Evolutionary conservation across 176 grass and related monocot species (phyloP).

Genomic region (Oryza glaberrima): DNA sequence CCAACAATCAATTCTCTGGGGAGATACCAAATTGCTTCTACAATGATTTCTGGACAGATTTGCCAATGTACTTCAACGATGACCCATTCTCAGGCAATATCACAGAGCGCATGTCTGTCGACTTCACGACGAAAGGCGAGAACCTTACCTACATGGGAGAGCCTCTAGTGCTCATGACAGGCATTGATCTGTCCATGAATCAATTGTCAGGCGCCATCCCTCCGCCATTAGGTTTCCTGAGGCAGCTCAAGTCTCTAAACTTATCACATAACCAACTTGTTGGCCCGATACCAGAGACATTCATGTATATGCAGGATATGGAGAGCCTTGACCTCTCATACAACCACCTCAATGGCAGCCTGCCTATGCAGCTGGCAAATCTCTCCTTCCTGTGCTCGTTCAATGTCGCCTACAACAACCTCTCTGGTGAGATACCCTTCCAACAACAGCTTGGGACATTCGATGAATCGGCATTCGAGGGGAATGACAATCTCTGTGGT

Average conservation of each 20-base stretch:
- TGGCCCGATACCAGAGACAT: slow-evolving; percentile 33
- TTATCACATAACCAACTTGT: slow-evolving; percentile 37
- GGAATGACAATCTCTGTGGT: neutral
- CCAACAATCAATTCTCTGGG: neutral
- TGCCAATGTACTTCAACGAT: neutral
- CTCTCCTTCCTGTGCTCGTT: slow-evolving; percentile 26
- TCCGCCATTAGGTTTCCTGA: neutral
- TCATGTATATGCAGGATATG: slow-evolving; percentile 11
- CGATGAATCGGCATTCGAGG: neutral
- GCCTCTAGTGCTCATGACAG: neutral
- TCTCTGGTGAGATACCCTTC: slow-evolving; percentile 14
- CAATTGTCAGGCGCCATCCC: slow-evolving; percentile 39
- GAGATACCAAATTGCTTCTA: neutral
- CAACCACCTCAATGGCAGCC: slow-evolving; percentile 35
- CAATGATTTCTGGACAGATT: neutral
- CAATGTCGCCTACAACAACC: slow-evolving; percentile 33
- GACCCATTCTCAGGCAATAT: neutral
- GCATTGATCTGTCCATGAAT: slow-evolving; percentile 42
- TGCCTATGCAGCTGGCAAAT: slow-evolving; percentile 38
- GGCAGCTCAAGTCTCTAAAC: slow-evolving; percentile 41
- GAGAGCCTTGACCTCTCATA: slow-evolving; percentile 47
- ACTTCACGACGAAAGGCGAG: neutral
- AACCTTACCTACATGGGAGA: neutral
- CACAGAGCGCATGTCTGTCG: neutral
- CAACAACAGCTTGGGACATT: slow-evolving; percentile 1